phyloP scores from a whole-genome alignment of 148 eudicot genomes.

The Nyssa sinensis region DNA sequence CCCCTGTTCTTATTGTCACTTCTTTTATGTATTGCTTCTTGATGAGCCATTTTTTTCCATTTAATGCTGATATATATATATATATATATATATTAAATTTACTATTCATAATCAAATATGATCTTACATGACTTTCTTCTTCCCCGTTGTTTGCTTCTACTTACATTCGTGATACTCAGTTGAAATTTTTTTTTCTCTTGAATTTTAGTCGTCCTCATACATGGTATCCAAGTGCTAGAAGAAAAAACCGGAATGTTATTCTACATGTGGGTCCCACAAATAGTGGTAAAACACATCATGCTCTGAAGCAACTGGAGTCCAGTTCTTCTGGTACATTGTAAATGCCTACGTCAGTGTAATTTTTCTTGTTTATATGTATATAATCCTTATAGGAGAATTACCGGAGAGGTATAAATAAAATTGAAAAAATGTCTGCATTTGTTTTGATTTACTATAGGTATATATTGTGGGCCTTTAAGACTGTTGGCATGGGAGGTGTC shows the following conservation, averaged over 20 bases:
- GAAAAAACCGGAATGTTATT: conserved; percentile 62
- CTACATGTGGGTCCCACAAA: conserved; percentile 98
- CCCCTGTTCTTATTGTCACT: background rate
- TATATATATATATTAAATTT: no score
- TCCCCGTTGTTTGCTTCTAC: background rate
- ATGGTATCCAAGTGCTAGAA: conserved; percentile 94
- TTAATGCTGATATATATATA: background rate
- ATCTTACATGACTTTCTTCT: background rate
- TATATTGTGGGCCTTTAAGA: conserved; percentile 96
- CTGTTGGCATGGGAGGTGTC: conserved; percentile 99
- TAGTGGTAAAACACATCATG: conserved; percentile 93
- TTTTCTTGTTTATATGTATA: background rate
- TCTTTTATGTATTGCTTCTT: background rate
- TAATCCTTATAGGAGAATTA: background rate
- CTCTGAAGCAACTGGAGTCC: conserved; percentile 76
- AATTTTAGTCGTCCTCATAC: conserved; percentile 76
- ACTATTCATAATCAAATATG: background rate
- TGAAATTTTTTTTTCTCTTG: background rate
- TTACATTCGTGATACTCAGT: background rate
- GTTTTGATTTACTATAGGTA: conserved; percentile 43
- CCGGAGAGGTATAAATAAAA: background rate
- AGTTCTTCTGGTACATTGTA: conserved; percentile 72
- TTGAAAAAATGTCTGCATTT: background rate
- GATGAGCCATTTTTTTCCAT: background rate
- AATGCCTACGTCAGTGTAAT: conserved; percentile 3